Base-by-base conservation (phyloP, 257 asterid genomes). In the Rubia yunnanensis region DNA sequence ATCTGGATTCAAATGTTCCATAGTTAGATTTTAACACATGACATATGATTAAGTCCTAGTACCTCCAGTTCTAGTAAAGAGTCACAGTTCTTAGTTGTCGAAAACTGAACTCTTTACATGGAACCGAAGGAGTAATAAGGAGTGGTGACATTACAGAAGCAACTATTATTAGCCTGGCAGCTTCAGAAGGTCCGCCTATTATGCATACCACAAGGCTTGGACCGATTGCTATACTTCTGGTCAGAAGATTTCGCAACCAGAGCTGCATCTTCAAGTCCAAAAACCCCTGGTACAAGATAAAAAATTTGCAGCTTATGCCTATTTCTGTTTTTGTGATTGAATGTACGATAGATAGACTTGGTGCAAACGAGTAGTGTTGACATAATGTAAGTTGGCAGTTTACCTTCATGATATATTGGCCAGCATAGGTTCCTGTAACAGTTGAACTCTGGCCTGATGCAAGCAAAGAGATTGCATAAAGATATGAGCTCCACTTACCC, bases 361-460 rank as follows among this genome's bases (percentile, higher is more conserved):
- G n/a, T n/a, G n/a, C n/a, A n/a, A n/a, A n/a, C n/a, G n/a, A n/a
- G n/a, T n/a, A n/a, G n/a, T n/a, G n/a, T 22, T 2, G 30, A 44
- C 35, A 35, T 9, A 35, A 35, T 2, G 65, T 46, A 58, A 34
- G 2, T 20, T 13, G n/a, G 30, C 20, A 8, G 13, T 38, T 36
- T 23, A 82, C 98, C 98, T 92, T 92, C 98, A 89, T 92, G 66
- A 92, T 96, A 64, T 86, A 92, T 75, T 92, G 96, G 26, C 98
- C 98, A 14, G 96, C 98, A 58, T 92, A 89, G n/a, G 98, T 92
- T 61, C 98, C 98, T 24, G 98, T 92, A 62, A 92, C 86, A 26
- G 98, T 92, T 34, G 96, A 92, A 74, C 96, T 92, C 84, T 89
- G 96, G 30, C 96, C 98, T 1, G 98, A 92, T 50, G 96, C 96